A percentile compares a stretch with the other conserved stretches of the same genome.
phyloP scores from a whole-genome alignment of 2,329 filamentous ascomycete species.

The Colletotrichum lindemuthianum region DNA sequence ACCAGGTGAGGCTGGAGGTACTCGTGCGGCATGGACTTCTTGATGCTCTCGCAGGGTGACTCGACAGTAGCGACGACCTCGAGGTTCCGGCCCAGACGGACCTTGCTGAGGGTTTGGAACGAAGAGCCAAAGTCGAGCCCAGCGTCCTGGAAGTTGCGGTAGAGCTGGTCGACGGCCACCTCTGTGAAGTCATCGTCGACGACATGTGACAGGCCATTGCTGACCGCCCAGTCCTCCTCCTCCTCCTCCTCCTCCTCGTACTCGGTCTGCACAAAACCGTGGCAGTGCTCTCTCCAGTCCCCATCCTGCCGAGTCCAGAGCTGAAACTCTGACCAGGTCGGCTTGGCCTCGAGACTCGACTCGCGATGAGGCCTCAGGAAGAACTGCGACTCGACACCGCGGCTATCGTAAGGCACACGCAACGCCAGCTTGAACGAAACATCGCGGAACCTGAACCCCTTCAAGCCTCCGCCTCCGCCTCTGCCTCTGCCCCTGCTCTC shows the following conservation, averaged over 20 bases:
- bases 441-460: constrained; percentile 38
- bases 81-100: constrained; percentile 20
- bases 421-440: constrained; percentile 38
- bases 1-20: constrained; percentile 44
- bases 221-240: neutral
- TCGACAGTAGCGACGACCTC: constrained; percentile 23
- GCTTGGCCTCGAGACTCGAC: constrained; percentile 30
- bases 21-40: constrained; percentile 38
- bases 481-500: neutral
- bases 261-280: constrained; percentile 39
- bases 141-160: constrained; percentile 31
- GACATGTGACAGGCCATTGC: neutral
- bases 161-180: constrained; percentile 31
- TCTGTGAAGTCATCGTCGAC: neutral
- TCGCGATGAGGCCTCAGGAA: constrained; percentile 35
- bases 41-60: constrained; percentile 10
- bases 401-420: constrained; percentile 32
- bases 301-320: constrained; percentile 38
- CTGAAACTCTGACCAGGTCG: constrained; percentile 40
- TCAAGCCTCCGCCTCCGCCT: too few species aligned
- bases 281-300: constrained; percentile 42
- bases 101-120: constrained; percentile 35
- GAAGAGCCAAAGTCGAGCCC: constrained; percentile 37
- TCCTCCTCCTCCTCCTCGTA: constrained; percentile 14
- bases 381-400: constrained; percentile 37